Conservation (phyloP, 2,329 filamentous ascomycete species). For the Exophiala calicioides region DNA sequence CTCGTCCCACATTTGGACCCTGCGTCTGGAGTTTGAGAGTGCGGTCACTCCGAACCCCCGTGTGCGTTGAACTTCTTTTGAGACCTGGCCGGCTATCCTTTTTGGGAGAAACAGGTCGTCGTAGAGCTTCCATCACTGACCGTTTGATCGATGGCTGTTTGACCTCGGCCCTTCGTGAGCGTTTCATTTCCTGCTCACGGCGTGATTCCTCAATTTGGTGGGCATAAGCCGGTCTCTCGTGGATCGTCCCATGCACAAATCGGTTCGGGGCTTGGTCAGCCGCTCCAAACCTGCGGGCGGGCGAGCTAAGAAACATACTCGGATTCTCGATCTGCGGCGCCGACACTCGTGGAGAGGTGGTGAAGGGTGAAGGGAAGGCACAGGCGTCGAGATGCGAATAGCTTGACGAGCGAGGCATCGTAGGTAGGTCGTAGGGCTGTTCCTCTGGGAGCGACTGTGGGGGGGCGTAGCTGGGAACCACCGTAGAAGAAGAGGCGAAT, state of each 20-base stretch:
- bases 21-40: slow-evolving; percentile 35
- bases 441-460: slow-evolving; percentile 18
- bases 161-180: slow-evolving; percentile 35
- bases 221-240: slow-evolving; percentile 46
- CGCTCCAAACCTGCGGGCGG: slow-evolving; percentile 47
- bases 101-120: slow-evolving; percentile 26
- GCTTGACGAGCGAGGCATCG: slow-evolving; percentile 17
- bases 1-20: slow-evolving; percentile 34
- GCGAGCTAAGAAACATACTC: slow-evolving; percentile 51
- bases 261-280: slow-evolving; percentile 27
- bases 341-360: slow-evolving; percentile 46
- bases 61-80: slow-evolving; percentile 45
- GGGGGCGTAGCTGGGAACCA: slow-evolving; percentile 25
- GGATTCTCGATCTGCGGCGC: slow-evolving; percentile 44
- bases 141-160: slow-evolving; percentile 33
- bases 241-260: slow-evolving; percentile 33
- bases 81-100: slow-evolving; percentile 37
- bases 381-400: slow-evolving; percentile 35
- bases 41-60: slow-evolving; percentile 34
- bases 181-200: slow-evolving; percentile 37
- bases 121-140: slow-evolving; percentile 32
- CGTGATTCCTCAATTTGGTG: slow-evolving; percentile 52
- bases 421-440: slow-evolving; percentile 28
- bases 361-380: slow-evolving; percentile 46
- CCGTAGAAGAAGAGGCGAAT: slow-evolving; percentile 29